Base-by-base conservation (phyloP, 2,329 filamentous ascomycete species). In the Colletotrichum tamarilloi region DNA sequence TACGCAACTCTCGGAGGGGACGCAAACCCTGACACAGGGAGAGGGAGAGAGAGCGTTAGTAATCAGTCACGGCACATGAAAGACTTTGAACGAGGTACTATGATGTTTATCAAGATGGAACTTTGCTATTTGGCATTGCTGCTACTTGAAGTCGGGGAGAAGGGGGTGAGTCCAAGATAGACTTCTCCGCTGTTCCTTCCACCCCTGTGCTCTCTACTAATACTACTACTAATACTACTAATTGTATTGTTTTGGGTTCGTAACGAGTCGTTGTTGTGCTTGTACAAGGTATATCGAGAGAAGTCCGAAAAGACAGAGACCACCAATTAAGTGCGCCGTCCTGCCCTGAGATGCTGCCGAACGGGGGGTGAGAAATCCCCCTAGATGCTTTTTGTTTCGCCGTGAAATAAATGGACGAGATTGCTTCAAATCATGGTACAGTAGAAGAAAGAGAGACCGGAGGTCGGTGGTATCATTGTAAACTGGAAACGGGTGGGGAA, bases 381-480 rank as follows among this genome's bases (percentile, higher is more conserved):
- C 19, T 24, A 12, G 14, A 67, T 62, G 28, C 46, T 56, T 72
- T 72, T 72, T 55, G 24, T 7, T 38, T 46, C 24, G 42, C 66
- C 66, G 22, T 22, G 30, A 26, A 62, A 55, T 22, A 7, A 14
- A 22, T n/a, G 22, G 22, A 9, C 8, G 30, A 30, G 14, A n/a
- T 42, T 38, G 28, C 49, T 42, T 52, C 22, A 49, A 63, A 42
- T 22, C 35, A 38, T 65, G 55, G 30, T 49, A 53, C 26, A 60
- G 19, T 22, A n/a, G 38, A 12, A 9, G 24, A 49, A 19, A 14
- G 11, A 24, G 24, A 19, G n/a, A 32, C 16, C n/a, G 19, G 24
- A 57, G 49, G 68, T 35, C 35, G 16, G 65, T 72, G 69, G 69
- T 72, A 72, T 72, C 69, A 72, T 63, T 59, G 28, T 24, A 63